Base-by-base conservation (phyloP, 2,329 filamentous ascomycete genomes). In the Zymoseptoria brevis region DNA sequence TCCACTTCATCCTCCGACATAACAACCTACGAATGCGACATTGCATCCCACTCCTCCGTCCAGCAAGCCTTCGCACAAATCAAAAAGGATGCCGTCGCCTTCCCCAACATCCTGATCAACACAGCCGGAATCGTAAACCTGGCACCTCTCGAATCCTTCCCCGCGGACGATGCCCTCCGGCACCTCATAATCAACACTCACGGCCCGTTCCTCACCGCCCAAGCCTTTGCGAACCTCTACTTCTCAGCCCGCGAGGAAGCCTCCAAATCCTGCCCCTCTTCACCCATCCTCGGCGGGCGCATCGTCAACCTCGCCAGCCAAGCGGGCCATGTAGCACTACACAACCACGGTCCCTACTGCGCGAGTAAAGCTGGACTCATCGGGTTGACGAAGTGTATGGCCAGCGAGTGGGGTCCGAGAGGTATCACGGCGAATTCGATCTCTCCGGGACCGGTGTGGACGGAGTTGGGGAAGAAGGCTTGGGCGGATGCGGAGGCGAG, bases 251-350 rank as follows among this genome's bases (percentile, higher is more conserved):
- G 53, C 22, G 53, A 66, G 53, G 50, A 30, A 16, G 68, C 56
- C 49, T 62, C 0, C 59, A 62, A 22, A 55, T 54, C 3, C 30
- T 41, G 11, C 29, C 8, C 30, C 26, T 13, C 13, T 11, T 58
- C 62, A 3, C 61, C 59, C 2, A 48, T 58, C 6, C 66, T 63
- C 8, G 63, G 66, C 1, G 77, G 77, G 0, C 66, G 78, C 4
- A 79, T 80, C 54, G 75, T 80, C 26, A 78, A 74, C 56, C 73
- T 80, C 52, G 74, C 77, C 2, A 76, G 74, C 1, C 77, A 80
- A 61, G 78, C 77, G 1, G 77, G 76, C 2, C 76, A 79, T 62
- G 74, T 76, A 0, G 77, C 78, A 1, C 71, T 80, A 2, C 72
- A 74, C 52, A 69, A 73, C 1, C 78, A 80, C 57, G 75, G 76